Conservation (phyloP, 371 early-diverging fungal species). For the Syncephalastrum contaminatum region DNA sequence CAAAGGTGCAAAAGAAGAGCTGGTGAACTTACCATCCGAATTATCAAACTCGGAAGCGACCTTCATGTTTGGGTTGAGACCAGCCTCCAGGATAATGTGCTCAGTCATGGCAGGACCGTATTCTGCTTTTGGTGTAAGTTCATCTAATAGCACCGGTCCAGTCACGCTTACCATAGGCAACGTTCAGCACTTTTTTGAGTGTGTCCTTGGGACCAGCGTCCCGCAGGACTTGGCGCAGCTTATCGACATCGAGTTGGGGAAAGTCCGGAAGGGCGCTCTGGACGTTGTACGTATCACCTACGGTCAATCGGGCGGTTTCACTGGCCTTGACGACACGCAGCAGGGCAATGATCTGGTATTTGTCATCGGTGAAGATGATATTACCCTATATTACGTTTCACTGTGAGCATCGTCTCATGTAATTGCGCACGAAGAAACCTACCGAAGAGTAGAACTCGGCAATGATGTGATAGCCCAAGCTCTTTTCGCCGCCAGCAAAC, state of each 20-base stretch:
- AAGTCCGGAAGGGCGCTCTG: slow-evolving; percentile 57
- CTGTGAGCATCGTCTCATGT: no score
- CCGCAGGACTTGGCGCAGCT: slow-evolving; percentile 52
- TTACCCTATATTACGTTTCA: slow-evolving; percentile 86
- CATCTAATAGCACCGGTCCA: not conserved
- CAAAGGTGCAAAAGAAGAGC: not conserved
- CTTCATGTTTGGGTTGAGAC: slow-evolving; percentile 66
- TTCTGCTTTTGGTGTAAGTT: slow-evolving; percentile 26
- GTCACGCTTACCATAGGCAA: slow-evolving; percentile 54
- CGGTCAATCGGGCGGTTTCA: slow-evolving; percentile 71
- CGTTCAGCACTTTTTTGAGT: slow-evolving; percentile 75
- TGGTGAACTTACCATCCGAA: slow-evolving; percentile 41
- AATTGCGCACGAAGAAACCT: slow-evolving; percentile 37
- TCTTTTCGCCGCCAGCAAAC: slow-evolving; percentile 73
- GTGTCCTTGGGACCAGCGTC: slow-evolving; percentile 72
- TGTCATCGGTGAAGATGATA: slow-evolving; percentile 90
- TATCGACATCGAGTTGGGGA: slow-evolving; percentile 54
- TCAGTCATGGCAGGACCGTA: slow-evolving; percentile 92
- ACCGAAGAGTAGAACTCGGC: slow-evolving; percentile 91
- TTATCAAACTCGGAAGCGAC: slow-evolving; percentile 55
- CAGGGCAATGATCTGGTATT: slow-evolving; percentile 81
- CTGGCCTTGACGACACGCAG: slow-evolving; percentile 85
- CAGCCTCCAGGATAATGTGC: slow-evolving; percentile 74
- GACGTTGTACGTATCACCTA: slow-evolving; percentile 77
- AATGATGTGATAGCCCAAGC: slow-evolving; percentile 85